Evolutionary conservation across 1,139 yeast species (phyloP), one percentile per base, ranked within the genome.

Genomic region (Candida freyschussii): DNA sequence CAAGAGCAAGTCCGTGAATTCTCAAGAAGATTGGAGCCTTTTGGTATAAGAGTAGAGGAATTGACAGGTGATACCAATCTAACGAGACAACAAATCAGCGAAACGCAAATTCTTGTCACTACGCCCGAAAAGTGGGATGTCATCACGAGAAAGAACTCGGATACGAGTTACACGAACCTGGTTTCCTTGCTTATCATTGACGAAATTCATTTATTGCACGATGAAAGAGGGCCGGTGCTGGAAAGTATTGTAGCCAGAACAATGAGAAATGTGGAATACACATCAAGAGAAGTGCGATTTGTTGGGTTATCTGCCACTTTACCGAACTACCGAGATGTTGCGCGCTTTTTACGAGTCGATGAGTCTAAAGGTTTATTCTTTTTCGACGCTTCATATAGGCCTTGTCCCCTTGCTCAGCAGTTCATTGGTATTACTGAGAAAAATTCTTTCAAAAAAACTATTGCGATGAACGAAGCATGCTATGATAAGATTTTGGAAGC

Each of bases 51-150:
- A 11, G 97, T 89, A 1, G 76, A 79, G 30, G 98, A 91, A 57
- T 64, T 91, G 36, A 87, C 97, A 2, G 98, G 98, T 53, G 98
- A 91, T 52, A 72, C 89, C 32, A 77, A 78, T 39, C 60, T 91
- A 41, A 80, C 93, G 2, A 79, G 75, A 44, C 77, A 73, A 35
- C 95, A 91, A 55, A 80, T 91, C 21, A 57, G 72, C 3, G 78
- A 76, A 30, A 83, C 96, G 0, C 96, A 91, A 50, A 63, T 91
- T 23, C 65, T 91, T 35, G 94, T 91, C 4, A 86, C 97, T 0
- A 91, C 98, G 0, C 96, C 96, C 0, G 96, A 86, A 53, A 91
- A 91, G 54, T 91, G 98, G 97, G 98, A 91, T 60, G 87, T 91
- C 19, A 79, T 89, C 15, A 89, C 96, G 1, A 69, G 97, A 59